These are phyloP conservation scores for Alternaria arborescens DNA, from an alignment of 2,329 filamentous ascomycete genomes.

Conservation along the genomic window DNA sequence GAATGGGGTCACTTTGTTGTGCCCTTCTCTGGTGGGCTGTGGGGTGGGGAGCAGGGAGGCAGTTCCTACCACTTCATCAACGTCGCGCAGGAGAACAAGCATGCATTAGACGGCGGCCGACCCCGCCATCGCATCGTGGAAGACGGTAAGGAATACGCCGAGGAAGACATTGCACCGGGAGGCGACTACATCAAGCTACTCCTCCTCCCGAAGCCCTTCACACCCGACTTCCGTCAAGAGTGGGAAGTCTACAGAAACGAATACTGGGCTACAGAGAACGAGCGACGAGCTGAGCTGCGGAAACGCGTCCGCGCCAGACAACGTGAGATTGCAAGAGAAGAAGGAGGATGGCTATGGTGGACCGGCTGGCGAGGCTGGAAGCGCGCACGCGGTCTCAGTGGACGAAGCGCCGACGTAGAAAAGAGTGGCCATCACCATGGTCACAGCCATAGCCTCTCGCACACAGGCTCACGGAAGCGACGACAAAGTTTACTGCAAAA, in stretches of 20 bases:
- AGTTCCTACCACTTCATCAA: slow-evolving; percentile 82
- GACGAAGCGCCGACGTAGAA: slow-evolving; percentile 40
- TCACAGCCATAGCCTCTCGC: slow-evolving; percentile 26
- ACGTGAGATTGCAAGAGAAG: slow-evolving; percentile 70
- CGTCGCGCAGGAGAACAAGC: slow-evolving; percentile 54
- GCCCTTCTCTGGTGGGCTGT: slow-evolving; percentile 66
- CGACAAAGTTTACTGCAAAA: slow-evolving; percentile 37
- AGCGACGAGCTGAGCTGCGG: slow-evolving; percentile 78
- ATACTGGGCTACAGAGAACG: slow-evolving; percentile 98
- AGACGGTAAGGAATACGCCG: slow-evolving; percentile 69
- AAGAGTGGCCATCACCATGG: slow-evolving; percentile 33
- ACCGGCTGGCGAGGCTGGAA: slow-evolving; percentile 72
- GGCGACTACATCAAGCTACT: slow-evolving; percentile 93
- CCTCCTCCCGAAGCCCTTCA: slow-evolving; percentile 92
- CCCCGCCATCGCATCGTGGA: slow-evolving; percentile 58
- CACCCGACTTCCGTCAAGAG: slow-evolving; percentile 91
- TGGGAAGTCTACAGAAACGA: slow-evolving; percentile 95
- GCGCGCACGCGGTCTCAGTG: slow-evolving; percentile 41
- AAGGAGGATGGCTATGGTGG: slow-evolving; percentile 86
- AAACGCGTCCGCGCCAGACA: slow-evolving; percentile 74
- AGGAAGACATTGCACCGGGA: slow-evolving; percentile 89
- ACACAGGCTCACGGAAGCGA: slow-evolving; percentile 33
- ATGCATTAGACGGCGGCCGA: slow-evolving; percentile 31
- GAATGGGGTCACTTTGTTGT: slow-evolving; percentile 79
- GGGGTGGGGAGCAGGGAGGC: slow-evolving; percentile 60